phyloP scores from a whole-genome alignment of 225 moss, liverwort and hornwort genomes.

The Physcomitrellopsis africana region DNA sequence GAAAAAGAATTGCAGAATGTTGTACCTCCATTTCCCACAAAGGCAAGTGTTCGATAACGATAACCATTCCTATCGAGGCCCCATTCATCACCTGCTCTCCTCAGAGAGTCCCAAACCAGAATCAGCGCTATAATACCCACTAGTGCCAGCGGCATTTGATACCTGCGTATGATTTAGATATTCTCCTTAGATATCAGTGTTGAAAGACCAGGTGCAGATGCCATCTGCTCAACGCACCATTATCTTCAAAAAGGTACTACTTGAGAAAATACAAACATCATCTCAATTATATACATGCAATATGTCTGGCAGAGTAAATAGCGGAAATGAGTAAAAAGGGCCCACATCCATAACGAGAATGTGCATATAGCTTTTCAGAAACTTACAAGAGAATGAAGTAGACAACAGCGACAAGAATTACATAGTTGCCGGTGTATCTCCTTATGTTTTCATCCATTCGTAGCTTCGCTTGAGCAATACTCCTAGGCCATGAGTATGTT shows the following conservation, averaged over 20 bases:
- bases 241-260: constrained; percentile 1
- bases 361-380: not conserved
- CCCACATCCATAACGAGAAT: not conserved
- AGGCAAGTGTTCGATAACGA: constrained; percentile 64
- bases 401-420: constrained; percentile 72
- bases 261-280: not conserved
- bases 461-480: constrained; percentile 77
- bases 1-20: constrained; percentile 10
- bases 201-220: constrained; percentile 2
- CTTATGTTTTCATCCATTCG: constrained; percentile 93
- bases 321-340: not conserved
- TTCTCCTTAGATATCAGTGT: constrained; percentile 11
- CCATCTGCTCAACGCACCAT: constrained; percentile 24
- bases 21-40: constrained; percentile 77
- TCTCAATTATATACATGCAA: constrained; percentile 21
- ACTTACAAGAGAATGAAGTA: constrained; percentile 88
- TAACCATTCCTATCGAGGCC: constrained; percentile 69
- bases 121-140: constrained; percentile 75
- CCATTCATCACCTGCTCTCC: constrained; percentile 81
- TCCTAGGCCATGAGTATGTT: constrained; percentile 86
- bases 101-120: constrained; percentile 86
- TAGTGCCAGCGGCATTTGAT: constrained; percentile 87
- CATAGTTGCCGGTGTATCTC: constrained; percentile 92
- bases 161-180: constrained; percentile 53
- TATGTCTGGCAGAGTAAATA: not conserved